Evolutionary conservation across 2,329 filamentous ascomycete genomes (phyloP).

Genomic region (Blumeria hordei): DNA sequence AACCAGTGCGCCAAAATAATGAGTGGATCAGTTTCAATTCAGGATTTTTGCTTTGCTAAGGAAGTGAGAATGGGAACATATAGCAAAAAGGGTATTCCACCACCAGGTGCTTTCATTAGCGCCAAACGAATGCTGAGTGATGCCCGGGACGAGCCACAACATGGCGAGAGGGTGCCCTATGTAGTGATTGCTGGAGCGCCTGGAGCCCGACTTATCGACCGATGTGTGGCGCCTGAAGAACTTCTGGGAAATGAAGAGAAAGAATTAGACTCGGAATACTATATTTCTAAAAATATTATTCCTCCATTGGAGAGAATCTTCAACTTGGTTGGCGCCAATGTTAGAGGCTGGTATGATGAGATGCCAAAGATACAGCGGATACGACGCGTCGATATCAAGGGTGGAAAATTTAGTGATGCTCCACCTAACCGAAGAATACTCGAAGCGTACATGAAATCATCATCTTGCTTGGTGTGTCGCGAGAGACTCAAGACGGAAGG

Average conservation of each 20-base stretch:
- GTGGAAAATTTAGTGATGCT: slow-evolving; percentile 6
- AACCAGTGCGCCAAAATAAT: slow-evolving; percentile 80
- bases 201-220: slow-evolving; percentile 63
- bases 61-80: slow-evolving; percentile 85
- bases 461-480: slow-evolving; percentile 53
- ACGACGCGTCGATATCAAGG: slow-evolving; percentile 20
- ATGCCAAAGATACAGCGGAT: slow-evolving; percentile 80
- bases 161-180: slow-evolving; percentile 85
- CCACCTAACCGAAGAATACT: slow-evolving; percentile 36
- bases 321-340: slow-evolving; percentile 81
- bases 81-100: slow-evolving; percentile 52
- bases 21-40: slow-evolving; percentile 63
- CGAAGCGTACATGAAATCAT: slow-evolving; percentile 78
- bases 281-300: slow-evolving; percentile 87
- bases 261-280: slow-evolving; percentile 82
- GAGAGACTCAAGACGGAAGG: slow-evolving; percentile 20
- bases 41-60: slow-evolving; percentile 87
- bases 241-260: slow-evolving; percentile 53
- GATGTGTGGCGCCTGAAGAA: slow-evolving; percentile 70
- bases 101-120: slow-evolving; percentile 73
- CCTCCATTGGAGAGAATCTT: slow-evolving; percentile 91
- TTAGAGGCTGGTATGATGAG: slow-evolving; percentile 79
- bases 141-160: slow-evolving; percentile 69
- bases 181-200: slow-evolving; percentile 79
- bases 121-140: slow-evolving; percentile 71